Evolutionary conservation across 495 filamentous ascomycete genomes (phyloP).

Genomic region (Lentithecium fluviatile): DNA sequence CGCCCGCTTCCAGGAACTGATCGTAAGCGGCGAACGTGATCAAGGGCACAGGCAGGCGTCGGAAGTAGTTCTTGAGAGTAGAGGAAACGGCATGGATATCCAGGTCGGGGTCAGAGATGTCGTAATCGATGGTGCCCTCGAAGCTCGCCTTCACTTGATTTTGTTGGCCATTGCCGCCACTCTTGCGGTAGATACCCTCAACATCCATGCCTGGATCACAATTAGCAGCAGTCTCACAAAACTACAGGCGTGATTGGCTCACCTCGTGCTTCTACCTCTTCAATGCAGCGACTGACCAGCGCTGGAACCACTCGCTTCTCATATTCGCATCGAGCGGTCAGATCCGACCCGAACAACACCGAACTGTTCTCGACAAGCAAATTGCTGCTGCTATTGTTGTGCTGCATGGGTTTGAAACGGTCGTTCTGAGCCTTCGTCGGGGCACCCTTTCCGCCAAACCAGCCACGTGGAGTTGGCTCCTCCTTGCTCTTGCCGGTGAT

Average conservation of each 20-base stretch:
- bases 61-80: constrained; percentile 95
- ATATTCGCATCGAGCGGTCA: constrained; percentile 80
- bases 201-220: constrained; percentile 79
- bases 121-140: constrained; percentile 76
- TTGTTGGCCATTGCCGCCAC: constrained; percentile 82
- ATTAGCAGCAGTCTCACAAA: not conserved
- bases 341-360: constrained; percentile 86
- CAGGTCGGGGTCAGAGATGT: constrained; percentile 88
- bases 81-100: constrained; percentile 97
- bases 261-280: constrained; percentile 91
- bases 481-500: constrained; percentile 16
- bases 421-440: constrained; percentile 9
- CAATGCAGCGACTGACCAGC: constrained; percentile 90
- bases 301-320: constrained; percentile 87
- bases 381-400: constrained; percentile 32
- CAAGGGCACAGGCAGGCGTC: constrained; percentile 85
- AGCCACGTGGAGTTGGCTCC: constrained; percentile 22
- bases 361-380: constrained; percentile 25
- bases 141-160: constrained; percentile 87
- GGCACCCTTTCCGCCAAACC: constrained; percentile 27
- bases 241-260: constrained; percentile 25
- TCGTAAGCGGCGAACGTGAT: constrained; percentile 95
- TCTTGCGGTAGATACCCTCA: constrained; percentile 98
- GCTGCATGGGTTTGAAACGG: constrained; percentile 26
- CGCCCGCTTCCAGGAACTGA: constrained; percentile 73